Percentiles rank a stretch among this genome's conserved stretches.
Evolutionary conservation across 2,329 filamentous ascomycete species (phyloP).

Genomic region (Alternaria arborescens): DNA sequence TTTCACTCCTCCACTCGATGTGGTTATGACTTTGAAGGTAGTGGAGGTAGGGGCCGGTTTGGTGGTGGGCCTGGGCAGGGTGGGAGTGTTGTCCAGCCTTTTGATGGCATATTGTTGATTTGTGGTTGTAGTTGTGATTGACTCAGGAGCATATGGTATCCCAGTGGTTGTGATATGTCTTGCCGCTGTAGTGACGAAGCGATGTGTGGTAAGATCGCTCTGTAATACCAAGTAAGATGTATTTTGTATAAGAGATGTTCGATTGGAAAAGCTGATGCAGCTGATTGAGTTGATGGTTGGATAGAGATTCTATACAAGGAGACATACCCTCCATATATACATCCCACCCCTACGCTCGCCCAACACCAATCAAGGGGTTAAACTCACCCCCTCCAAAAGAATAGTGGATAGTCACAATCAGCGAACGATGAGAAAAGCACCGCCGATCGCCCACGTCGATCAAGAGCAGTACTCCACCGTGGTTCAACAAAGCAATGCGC

Average conservation of each 20-base stretch:
- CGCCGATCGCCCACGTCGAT: neutral
- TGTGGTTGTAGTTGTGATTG: neutral
- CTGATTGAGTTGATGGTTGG: neutral
- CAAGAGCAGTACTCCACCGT: slow-evolving; percentile 3
- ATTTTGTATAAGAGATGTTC: neutral
- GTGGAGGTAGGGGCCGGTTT: slow-evolving; percentile 1
- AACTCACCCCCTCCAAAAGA: slow-evolving; percentile 3
- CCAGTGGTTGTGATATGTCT: neutral
- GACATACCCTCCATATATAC: slow-evolving; percentile 2
- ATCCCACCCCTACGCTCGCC: neutral
- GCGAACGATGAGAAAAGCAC: slow-evolving; percentile 6
- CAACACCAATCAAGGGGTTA: slow-evolving; percentile 7
- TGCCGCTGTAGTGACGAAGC: neutral
- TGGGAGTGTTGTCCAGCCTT: slow-evolving; percentile 1
- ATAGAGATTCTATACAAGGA: neutral
- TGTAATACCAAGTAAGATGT: neutral
- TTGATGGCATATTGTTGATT: slow-evolving; percentile 3
- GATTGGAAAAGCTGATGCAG: neutral
- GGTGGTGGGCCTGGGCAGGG: slow-evolving; percentile 6
- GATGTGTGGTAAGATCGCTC: neutral
- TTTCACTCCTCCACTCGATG: neutral
- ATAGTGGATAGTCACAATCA: slow-evolving; percentile 4
- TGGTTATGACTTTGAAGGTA: slow-evolving; percentile 2
- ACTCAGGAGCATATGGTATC: neutral
- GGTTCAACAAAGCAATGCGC: slow-evolving; percentile 1